Evolutionary conservation across 345 rosid genomes (phyloP), one percentile per base, ranked within the genome.

Genomic region (Microthlaspi erraticum): DNA sequence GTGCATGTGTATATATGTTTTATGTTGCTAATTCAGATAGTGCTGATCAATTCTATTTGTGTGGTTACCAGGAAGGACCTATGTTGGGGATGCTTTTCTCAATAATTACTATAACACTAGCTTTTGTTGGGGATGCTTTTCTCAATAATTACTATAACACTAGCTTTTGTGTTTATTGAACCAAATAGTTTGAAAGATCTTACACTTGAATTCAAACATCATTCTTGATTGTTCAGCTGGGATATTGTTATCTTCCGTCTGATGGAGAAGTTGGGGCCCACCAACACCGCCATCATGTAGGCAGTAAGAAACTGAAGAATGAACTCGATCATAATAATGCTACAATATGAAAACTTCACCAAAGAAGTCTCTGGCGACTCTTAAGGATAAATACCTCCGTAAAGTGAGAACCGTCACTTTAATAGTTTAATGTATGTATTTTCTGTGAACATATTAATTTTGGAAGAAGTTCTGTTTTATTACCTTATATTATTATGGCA

Each of bases 1-100:
- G 9, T 32, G 18, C 2, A 12, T 42, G 8, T 49, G 39, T 63
- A 5, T 43, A 17, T 53, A 29, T 45, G 5, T 50, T 46, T 1
- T 55, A 16, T 57, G 36, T 54, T 50, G 36, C 29, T 50, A 38
- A 29, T 38, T 42, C 26, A 10, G 26, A 55, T 58, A 6, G 41
- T 66, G 37, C 7, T 2, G 41, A 58, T 79, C 11, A 10, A 48
- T 48, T 79, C 42, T 45, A 32, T 69, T 49, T 32, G 31, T 69
- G 39, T 54, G 44, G 10, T 70, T 79, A 75, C 32, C 77, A 91
- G 99, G 99, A 97, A 57, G 98, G 99, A 72, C 97, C 99, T 60
- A 94, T 94, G 98, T 72, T 94, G 55, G 99, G 56, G 99, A 94
- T 89, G 96, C 98, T 64, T 94, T 94, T 81, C 98, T 94, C 17